These are phyloP conservation scores for Populus tremula DNA, from an alignment of 345 rosid genomes.

Conservation along the genomic window DNA sequence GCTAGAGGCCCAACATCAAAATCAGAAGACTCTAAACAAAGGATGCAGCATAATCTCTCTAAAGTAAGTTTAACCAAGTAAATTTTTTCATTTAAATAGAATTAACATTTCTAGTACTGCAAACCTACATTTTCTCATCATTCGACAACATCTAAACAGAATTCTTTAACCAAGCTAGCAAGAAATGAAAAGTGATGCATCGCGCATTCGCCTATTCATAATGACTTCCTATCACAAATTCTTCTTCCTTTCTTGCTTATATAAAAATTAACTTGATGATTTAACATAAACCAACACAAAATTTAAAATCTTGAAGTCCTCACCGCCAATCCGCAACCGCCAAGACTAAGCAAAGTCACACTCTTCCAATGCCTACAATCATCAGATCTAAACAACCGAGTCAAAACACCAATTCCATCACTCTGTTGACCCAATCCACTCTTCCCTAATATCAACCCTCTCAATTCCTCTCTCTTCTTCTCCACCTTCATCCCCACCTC, in stretches of 20 bases:
- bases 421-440: conserved; percentile 80
- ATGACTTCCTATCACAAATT: not conserved
- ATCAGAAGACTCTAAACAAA: not conserved
- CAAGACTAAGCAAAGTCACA: conserved; percentile 69
- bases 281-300: not conserved
- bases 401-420: conserved; percentile 76
- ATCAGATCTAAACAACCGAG: conserved; percentile 62
- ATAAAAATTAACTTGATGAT: not conserved
- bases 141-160: not conserved
- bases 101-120: not conserved
- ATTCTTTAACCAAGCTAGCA: not conserved
- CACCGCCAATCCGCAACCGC: conserved; percentile 64
- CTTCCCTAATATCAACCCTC: conserved; percentile 64
- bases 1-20: not conserved
- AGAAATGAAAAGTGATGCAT: not conserved
- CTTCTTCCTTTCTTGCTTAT: not conserved
- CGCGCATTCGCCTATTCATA: not conserved
- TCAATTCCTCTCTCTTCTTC: conserved; percentile 76
- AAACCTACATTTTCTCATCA: not conserved
- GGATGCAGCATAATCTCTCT: not conserved
- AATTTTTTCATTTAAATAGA: no score
- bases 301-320: conserved; percentile 1
- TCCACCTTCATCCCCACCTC: conserved; percentile 71
- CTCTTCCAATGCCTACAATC: conserved; percentile 82
- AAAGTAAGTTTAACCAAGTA: not conserved